phyloP scores from a whole-genome alignment of 352 stramenopile genomes.

The Globisporangium solare region DNA sequence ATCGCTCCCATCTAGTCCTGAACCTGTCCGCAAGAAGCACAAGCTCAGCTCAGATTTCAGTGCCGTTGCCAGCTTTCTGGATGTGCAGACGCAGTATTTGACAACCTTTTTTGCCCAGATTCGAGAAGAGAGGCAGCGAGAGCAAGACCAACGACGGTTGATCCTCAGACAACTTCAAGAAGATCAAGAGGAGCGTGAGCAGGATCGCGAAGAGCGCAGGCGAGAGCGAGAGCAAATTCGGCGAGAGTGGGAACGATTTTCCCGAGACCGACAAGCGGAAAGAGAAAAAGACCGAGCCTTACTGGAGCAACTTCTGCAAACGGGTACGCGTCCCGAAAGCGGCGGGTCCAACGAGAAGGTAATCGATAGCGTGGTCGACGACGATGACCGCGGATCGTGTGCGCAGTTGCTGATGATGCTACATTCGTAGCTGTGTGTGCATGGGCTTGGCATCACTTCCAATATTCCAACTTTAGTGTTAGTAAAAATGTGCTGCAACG shows the following conservation, averaged over 20 bases:
- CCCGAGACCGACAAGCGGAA: slow-evolving; percentile 2
- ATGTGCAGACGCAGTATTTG: slow-evolving; percentile 12
- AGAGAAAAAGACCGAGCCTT: not conserved
- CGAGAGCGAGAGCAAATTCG: slow-evolving; percentile 11
- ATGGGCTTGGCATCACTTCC: too few relatives aligned
- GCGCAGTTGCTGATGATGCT: not conserved
- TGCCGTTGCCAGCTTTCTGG: slow-evolving; percentile 9
- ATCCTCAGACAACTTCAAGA: slow-evolving; percentile 7
- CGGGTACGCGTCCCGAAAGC: not conserved
- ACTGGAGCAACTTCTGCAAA: not conserved
- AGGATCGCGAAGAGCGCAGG: slow-evolving; percentile 8
- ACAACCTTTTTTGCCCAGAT: slow-evolving; percentile 10
- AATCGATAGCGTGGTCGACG: not conserved
- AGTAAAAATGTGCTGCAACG: too few relatives aligned
- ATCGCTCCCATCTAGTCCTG: not conserved
- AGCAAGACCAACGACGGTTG: slow-evolving; percentile 9
- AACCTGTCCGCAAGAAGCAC: slow-evolving; percentile 1
- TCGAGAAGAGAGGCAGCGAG: slow-evolving; percentile 6
- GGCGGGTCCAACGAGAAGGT: not conserved
- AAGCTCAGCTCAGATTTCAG: slow-evolving; percentile 1
- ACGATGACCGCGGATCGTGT: not conserved
- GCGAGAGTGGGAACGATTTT: slow-evolving; percentile 5
- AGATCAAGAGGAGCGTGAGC: slow-evolving; percentile 10
- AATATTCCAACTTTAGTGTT: too few relatives aligned
- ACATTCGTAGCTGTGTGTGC: not conserved